Percentiles rank a stretch among this genome's conserved stretches.
phyloP scores from a whole-genome alignment of 345 rosid genomes.

The Durio zibethinus region DNA sequence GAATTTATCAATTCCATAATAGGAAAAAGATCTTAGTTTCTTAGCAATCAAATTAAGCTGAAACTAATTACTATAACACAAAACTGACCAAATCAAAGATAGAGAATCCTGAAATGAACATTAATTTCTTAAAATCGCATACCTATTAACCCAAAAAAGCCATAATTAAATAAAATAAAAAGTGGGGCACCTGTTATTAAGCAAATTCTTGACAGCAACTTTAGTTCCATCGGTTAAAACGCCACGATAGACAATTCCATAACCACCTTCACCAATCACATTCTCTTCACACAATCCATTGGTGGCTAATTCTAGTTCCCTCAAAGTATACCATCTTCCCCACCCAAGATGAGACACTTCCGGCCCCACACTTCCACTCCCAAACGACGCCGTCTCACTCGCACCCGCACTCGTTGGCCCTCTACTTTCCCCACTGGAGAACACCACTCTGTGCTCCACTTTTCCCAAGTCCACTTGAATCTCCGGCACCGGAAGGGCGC shows the following conservation, averaged over 20 bases:
- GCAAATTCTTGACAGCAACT: slow-evolving; percentile 86
- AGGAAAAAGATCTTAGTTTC: not conserved
- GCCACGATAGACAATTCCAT: slow-evolving; percentile 89
- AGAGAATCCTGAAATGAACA: not conserved
- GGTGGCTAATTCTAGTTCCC: slow-evolving; percentile 89
- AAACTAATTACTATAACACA: not conserved
- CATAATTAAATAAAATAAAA: not conserved
- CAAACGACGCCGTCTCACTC: slow-evolving; percentile 58
- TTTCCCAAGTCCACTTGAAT: slow-evolving; percentile 88
- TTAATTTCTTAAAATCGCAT: not conserved
- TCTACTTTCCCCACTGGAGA: slow-evolving; percentile 83
- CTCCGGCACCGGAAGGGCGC: slow-evolving; percentile 50
- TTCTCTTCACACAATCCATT: slow-evolving; percentile 78
- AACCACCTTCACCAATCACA: slow-evolving; percentile 98
- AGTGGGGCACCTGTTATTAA: slow-evolving; percentile 69
- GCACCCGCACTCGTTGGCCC: slow-evolving; percentile 50
- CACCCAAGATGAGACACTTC: slow-evolving; percentile 97
- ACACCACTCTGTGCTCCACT: slow-evolving; percentile 85
- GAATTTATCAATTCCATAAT: not conserved
- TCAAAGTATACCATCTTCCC: slow-evolving; percentile 93
- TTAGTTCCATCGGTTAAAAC: slow-evolving; percentile 69
- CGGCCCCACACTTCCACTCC: slow-evolving; percentile 68
- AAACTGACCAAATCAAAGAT: not conserved
- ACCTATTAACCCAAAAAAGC: not conserved
- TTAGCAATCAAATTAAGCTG: not conserved